phyloP scores from a whole-genome alignment of 345 rosid genomes.

The Hevea brasiliensis region DNA sequence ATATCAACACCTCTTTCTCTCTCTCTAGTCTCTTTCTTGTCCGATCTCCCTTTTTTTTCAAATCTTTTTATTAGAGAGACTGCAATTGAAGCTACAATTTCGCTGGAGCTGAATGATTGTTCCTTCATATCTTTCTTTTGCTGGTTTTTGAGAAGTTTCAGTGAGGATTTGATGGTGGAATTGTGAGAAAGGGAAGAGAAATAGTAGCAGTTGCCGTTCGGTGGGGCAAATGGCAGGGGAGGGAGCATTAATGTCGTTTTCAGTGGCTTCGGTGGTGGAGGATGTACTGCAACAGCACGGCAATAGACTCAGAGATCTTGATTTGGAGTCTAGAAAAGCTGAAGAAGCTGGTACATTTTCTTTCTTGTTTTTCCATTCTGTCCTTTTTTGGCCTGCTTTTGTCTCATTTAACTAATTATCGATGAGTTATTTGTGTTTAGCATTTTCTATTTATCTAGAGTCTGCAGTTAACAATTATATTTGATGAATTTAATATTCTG shows the following conservation, averaged over 20 bases:
- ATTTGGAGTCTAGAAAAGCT: conserved; percentile 62
- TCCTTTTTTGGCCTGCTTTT: not conserved
- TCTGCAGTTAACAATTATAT: not conserved
- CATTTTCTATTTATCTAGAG: not conserved
- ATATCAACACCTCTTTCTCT: not conserved
- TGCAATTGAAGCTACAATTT: not conserved
- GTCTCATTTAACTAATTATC: not conserved
- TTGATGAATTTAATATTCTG: not conserved
- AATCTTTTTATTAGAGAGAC: not conserved
- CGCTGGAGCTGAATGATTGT: not conserved
- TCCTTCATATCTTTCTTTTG: not conserved
- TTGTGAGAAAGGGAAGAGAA: not conserved
- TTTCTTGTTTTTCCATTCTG: not conserved
- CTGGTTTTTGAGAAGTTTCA: not conserved
- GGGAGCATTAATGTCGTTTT: conserved; percentile 42
- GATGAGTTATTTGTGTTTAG: not conserved
- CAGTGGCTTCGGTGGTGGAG: conserved; percentile 64
- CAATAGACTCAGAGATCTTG: conserved; percentile 45
- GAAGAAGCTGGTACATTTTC: conserved; percentile 61
- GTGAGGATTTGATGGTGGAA: conserved; percentile 12
- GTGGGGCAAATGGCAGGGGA: conserved; percentile 42
- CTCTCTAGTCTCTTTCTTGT: conserved; percentile 13
- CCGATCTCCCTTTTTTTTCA: conserved; percentile 2
- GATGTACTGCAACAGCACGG: conserved; percentile 74
- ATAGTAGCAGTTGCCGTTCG: conserved; percentile 1